phyloP scores from a whole-genome alignment of 495 filamentous ascomycete species.

The Bacidia rubella region DNA sequence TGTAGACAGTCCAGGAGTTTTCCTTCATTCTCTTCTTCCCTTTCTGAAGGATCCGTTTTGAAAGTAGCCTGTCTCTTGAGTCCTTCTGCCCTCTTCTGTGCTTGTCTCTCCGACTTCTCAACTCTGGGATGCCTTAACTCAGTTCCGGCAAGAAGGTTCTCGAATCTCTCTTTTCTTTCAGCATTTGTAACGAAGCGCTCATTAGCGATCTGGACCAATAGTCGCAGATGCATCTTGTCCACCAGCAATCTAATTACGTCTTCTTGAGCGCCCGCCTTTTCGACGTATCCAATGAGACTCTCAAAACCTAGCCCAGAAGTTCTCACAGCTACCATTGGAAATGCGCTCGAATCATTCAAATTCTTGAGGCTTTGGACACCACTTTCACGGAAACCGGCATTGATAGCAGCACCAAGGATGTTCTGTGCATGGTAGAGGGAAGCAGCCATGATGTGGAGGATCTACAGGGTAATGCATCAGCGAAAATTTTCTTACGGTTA shows the following conservation, averaged over 20 bases:
- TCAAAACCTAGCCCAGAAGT: slow-evolving; percentile 69
- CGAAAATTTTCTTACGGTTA: not conserved
- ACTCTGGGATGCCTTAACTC: no score
- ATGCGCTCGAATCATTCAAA: slow-evolving; percentile 29
- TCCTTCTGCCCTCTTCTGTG: slow-evolving; percentile 50
- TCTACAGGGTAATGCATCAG: slow-evolving; percentile 34
- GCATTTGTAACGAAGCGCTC: slow-evolving; percentile 62
- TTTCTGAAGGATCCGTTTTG: no score
- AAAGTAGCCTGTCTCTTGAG: slow-evolving; percentile 28
- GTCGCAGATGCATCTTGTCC: slow-evolving; percentile 43
- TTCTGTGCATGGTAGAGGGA: slow-evolving; percentile 57
- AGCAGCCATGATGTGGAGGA: slow-evolving; percentile 72
- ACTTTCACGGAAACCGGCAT: slow-evolving; percentile 79
- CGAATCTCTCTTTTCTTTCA: slow-evolving; percentile 53
- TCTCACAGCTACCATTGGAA: slow-evolving; percentile 70
- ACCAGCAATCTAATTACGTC: slow-evolving; percentile 31
- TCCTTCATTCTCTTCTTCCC: no score
- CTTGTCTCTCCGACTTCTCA: slow-evolving; percentile 29
- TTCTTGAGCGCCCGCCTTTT: slow-evolving; percentile 21
- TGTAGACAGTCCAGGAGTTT: no score
- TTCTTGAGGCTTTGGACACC: slow-evolving; percentile 42
- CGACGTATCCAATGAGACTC: slow-evolving; percentile 53
- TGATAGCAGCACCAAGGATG: slow-evolving; percentile 57
- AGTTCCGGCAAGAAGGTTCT: slow-evolving; percentile 23
- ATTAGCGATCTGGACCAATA: slow-evolving; percentile 55